These are phyloP conservation scores for Russula olivacea DNA, from an alignment of 768 basidiomycete species.

Conservation along the genomic window DNA sequence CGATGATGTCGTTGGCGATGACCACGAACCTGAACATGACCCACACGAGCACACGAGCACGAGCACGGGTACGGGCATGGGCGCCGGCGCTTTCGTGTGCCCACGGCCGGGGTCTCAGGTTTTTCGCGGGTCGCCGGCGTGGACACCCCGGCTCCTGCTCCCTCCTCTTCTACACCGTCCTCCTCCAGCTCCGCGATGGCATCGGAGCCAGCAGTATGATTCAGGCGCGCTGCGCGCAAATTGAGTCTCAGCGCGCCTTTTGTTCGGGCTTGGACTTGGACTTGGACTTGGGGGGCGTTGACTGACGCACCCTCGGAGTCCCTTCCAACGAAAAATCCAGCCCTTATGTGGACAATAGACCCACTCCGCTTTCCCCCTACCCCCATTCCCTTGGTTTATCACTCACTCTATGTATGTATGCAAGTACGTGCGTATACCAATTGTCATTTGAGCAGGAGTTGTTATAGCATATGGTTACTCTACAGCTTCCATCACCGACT, in stretches of 20 bases:
- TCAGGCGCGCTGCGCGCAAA: slow-evolving; percentile 39
- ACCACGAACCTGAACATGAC: not conserved
- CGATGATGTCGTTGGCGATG: not conserved
- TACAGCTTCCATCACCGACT: slow-evolving; percentile 5
- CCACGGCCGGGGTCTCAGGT: not conserved
- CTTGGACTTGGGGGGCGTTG: not conserved
- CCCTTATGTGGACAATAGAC: not conserved
- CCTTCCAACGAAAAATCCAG: not conserved
- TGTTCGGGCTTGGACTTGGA: slow-evolving; percentile 43
- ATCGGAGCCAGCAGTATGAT: slow-evolving; percentile 31
- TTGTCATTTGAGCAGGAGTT: slow-evolving; percentile 5
- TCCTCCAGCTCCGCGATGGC: slow-evolving; percentile 29
- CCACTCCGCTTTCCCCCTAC: too few species aligned
- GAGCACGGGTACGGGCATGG: not conserved
- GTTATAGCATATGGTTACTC: slow-evolving; percentile 10
- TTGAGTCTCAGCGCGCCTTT: slow-evolving; percentile 61
- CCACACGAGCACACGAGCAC: too few species aligned
- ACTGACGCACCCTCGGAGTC: too few species aligned
- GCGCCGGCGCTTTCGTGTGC: not conserved
- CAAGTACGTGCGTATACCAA: slow-evolving; percentile 14
- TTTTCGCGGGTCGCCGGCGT: slow-evolving; percentile 2
- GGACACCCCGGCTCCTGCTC: not conserved
- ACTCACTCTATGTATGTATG: slow-evolving; percentile 1
- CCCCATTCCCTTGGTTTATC: not conserved
- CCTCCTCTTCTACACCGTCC: not conserved